Conservation (phyloP, 1,284 basidiomycete species). For the Garcileccinum viscosum region DNA sequence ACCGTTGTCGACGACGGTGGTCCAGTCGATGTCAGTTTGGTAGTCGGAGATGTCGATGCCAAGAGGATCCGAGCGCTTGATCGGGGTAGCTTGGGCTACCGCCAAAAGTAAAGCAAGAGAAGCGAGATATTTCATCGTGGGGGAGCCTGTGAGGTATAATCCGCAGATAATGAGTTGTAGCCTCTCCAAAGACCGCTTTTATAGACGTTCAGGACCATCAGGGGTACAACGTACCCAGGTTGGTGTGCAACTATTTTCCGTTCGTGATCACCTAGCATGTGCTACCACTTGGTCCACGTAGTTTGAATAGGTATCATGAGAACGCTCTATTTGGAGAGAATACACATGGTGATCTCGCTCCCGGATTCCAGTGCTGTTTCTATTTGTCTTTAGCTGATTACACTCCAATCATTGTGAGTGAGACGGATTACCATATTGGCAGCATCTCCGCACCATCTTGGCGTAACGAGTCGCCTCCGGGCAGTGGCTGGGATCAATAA, state of each 20-base stretch:
- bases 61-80: constrained; percentile 45
- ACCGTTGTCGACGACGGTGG: constrained; percentile 59
- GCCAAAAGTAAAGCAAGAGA: constrained; percentile 24
- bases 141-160: background rate
- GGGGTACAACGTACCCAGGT: background rate
- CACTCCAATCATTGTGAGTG: background rate
- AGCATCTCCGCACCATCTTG: background rate
- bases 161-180: background rate
- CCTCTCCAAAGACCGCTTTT: constrained; percentile 8
- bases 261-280: constrained; percentile 22
- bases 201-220: constrained; percentile 11
- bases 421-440: background rate
- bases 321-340: constrained; percentile 6
- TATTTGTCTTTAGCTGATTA: background rate
- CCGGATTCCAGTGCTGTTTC: background rate
- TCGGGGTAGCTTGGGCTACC: constrained; percentile 17
- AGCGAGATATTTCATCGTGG: constrained; percentile 29
- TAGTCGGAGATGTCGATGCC: constrained; percentile 66
- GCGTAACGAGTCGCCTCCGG: background rate
- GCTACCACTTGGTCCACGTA: constrained; percentile 9
- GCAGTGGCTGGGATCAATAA: background rate
- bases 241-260: background rate
- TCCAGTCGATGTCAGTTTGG: constrained; percentile 62
- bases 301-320: constrained; percentile 20
- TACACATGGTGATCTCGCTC: background rate